A percentile compares a stretch with the other conserved stretches of the same genome.
Evolutionary conservation across 306 rosid genomes (phyloP).

Genomic region (Acacia crassicarpa): DNA sequence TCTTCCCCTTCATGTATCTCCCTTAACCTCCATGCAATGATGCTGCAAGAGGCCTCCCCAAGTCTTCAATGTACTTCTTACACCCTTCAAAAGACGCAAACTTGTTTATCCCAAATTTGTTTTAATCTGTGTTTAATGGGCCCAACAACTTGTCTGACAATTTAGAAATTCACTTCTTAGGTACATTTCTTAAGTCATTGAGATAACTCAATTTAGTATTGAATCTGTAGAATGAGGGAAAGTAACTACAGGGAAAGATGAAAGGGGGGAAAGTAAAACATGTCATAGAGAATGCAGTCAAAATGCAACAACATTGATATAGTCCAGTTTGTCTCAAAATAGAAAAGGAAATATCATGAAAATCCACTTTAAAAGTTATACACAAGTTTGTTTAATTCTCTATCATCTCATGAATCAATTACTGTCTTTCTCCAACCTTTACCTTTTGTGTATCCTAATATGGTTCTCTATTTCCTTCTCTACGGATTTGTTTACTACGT

Average conservation of each 20-base stretch:
- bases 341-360: too few relatives aligned
- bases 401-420: too few relatives aligned
- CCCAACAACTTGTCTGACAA: not conserved
- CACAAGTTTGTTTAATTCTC: too few relatives aligned
- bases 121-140: slow-evolving; percentile 8
- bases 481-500: slow-evolving; percentile 3
- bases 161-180: slow-evolving; percentile 5
- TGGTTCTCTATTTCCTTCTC: slow-evolving; percentile 16
- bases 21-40: not conserved
- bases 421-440: not conserved
- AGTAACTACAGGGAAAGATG: too few relatives aligned
- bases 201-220: slow-evolving; percentile 20
- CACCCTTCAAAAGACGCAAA: slow-evolving; percentile 5
- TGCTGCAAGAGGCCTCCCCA: not conserved
- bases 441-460: slow-evolving; percentile 18
- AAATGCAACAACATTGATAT: not conserved
- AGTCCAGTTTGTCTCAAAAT: not conserved
- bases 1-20: too few relatives aligned
- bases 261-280: too few relatives aligned
- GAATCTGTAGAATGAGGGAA: not conserved
- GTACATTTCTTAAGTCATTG: not conserved
- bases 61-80: not conserved
- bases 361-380: too few relatives aligned
- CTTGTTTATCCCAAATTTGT: slow-evolving; percentile 16
- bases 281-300: not conserved